These are phyloP conservation scores for Plantago elongata DNA, from an alignment of 257 asterid genomes.

Conservation along the genomic window DNA sequence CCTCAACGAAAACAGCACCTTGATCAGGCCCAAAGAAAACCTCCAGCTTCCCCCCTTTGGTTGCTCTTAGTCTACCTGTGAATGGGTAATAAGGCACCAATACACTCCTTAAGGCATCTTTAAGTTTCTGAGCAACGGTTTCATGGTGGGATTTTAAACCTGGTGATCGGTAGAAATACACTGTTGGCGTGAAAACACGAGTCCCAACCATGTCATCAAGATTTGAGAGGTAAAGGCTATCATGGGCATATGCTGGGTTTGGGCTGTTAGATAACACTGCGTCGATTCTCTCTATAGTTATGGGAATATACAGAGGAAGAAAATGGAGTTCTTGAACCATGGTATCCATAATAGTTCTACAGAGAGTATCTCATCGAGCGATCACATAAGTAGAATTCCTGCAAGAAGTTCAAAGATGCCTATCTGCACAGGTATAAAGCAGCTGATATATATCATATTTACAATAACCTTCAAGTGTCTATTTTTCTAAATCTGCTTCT, in stretches of 20 bases:
- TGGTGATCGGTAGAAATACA: conserved; percentile 51
- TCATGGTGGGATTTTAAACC: conserved; percentile 10
- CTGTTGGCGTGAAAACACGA: conserved; percentile 76
- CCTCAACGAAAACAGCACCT: conserved; percentile 72
- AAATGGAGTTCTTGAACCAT: conserved; percentile 67
- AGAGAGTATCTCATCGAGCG: conserved; percentile 1
- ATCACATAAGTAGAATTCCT: conserved; percentile 11
- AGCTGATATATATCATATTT: conserved; percentile 20
- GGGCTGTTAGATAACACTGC: conserved; percentile 36
- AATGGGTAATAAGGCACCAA: conserved; percentile 81
- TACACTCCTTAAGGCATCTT: conserved; percentile 54
- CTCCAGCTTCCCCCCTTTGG: conserved; percentile 61
- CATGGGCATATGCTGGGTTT: conserved; percentile 29
- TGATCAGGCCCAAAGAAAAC: conserved; percentile 61
- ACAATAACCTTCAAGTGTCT: conserved; percentile 5
- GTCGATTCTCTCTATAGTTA: conserved; percentile 37
- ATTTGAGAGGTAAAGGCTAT: conserved; percentile 75
- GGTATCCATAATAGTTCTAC: conserved; percentile 38
- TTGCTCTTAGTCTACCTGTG: conserved; percentile 66
- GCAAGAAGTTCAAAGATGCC: conserved; percentile 19
- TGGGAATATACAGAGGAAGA: conserved; percentile 58
- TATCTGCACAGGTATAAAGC: conserved; percentile 26
- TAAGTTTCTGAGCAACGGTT: conserved; percentile 32
- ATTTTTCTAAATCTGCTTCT: conserved; percentile 7
- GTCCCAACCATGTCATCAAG: conserved; percentile 87